Conservation (phyloP, 495 filamentous ascomycete species). For the Jackrogersella minutella region DNA sequence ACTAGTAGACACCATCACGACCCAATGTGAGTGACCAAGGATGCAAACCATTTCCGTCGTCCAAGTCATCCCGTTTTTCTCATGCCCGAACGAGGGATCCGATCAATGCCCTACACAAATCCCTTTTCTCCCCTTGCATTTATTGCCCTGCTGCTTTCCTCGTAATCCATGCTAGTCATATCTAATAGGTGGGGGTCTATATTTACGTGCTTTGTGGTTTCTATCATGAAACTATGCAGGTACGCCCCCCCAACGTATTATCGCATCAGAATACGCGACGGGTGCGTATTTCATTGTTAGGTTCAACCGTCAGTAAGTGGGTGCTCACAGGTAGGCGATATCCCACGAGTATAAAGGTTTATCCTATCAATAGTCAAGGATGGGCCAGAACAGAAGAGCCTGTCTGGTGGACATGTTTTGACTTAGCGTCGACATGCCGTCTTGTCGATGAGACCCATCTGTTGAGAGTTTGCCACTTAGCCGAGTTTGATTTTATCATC, state of each 20-base stretch:
- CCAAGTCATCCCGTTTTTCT: neutral
- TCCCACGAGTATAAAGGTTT: neutral
- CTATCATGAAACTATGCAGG: slow-evolving; percentile 13
- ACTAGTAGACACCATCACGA: slow-evolving; percentile 1
- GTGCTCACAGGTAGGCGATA: neutral
- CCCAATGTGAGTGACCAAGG: neutral
- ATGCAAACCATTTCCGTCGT: slow-evolving; percentile 6
- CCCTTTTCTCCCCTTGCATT: neutral
- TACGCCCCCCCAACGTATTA: slow-evolving; percentile 1
- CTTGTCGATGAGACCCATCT: neutral
- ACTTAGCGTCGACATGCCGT: neutral
- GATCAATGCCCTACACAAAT: neutral
- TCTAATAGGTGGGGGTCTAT: slow-evolving; percentile 3
- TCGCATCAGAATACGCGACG: neutral
- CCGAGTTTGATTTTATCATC: slow-evolving; percentile 42
- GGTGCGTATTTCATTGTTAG: slow-evolving; percentile 1
- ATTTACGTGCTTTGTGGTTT: slow-evolving; percentile 14
- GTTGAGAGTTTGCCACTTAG: slow-evolving; percentile 5
- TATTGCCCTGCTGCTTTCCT: slow-evolving; percentile 1
- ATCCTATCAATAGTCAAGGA: neutral
- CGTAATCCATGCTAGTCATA: slow-evolving; percentile 14
- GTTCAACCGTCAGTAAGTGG: neutral
- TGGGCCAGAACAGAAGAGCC: neutral
- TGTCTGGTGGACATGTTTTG: neutral
- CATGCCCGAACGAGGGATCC: neutral